Conservation (phyloP, 768 basidiomycete genomes). For the Lyophyllum decastes region DNA sequence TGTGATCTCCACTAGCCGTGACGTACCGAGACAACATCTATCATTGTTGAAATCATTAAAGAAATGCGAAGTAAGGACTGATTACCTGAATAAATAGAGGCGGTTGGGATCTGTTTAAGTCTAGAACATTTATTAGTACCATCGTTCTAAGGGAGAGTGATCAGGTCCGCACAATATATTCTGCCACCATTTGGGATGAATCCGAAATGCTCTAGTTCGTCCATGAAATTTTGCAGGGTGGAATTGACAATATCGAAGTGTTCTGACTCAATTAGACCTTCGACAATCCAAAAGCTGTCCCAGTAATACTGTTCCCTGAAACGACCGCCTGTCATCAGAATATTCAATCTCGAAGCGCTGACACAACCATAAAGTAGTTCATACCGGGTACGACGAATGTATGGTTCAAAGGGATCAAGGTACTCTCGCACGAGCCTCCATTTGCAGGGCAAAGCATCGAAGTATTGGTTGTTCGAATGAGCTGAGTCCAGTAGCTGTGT, state of each 20-base stretch:
- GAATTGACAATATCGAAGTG: slow-evolving; percentile 71
- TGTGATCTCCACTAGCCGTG: slow-evolving; percentile 63
- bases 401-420: slow-evolving; percentile 87
- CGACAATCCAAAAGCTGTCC: slow-evolving; percentile 82
- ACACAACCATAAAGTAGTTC: slow-evolving; percentile 14
- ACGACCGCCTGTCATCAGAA: slow-evolving; percentile 47
- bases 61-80: slow-evolving; percentile 14
- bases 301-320: slow-evolving; percentile 83
- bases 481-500: slow-evolving; percentile 80
- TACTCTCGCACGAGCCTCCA: slow-evolving; percentile 75
- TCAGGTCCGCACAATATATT: slow-evolving; percentile 70
- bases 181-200: slow-evolving; percentile 96
- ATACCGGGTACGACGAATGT: slow-evolving; percentile 90
- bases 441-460: slow-evolving; percentile 58
- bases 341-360: neutral
- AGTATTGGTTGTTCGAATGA: slow-evolving; percentile 75
- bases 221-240: slow-evolving; percentile 93
- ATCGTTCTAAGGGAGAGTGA: neutral
- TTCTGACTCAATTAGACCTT: slow-evolving; percentile 81
- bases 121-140: slow-evolving; percentile 30
- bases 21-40: slow-evolving; percentile 91
- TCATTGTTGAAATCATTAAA: neutral
- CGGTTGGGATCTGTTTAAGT: slow-evolving; percentile 82
- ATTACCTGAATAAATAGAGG: slow-evolving; percentile 87
- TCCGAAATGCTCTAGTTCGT: slow-evolving; percentile 79